These are phyloP conservation scores for Papiliotrema nemorosa DNA, from an alignment of 1,284 basidiomycete species.

Conservation along the genomic window DNA sequence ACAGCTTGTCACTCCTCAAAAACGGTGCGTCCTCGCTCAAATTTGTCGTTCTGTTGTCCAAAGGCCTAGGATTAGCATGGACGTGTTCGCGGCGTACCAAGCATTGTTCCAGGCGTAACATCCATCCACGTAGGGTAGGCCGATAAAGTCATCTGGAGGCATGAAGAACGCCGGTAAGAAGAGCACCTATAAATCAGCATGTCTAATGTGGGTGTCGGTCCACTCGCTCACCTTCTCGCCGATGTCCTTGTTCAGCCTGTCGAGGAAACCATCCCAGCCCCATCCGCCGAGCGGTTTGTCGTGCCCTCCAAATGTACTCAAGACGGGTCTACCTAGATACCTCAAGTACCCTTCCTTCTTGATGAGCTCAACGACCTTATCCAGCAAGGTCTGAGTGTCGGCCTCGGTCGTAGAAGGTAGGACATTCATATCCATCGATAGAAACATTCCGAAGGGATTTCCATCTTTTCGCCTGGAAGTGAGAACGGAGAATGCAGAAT, in stretches of 20 bases:
- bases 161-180: constrained; percentile 49
- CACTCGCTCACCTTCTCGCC: constrained; percentile 21
- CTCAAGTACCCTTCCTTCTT: constrained; percentile 6
- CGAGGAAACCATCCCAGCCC: constrained; percentile 39
- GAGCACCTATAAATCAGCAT: constrained; percentile 23
- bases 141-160: constrained; percentile 34
- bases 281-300: constrained; percentile 28
- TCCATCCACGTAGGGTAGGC: constrained; percentile 36
- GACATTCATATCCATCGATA: constrained; percentile 48
- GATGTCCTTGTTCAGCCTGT: constrained; percentile 17
- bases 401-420: constrained; percentile 21
- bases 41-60: constrained; percentile 22
- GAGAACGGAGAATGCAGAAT: constrained; percentile 30
- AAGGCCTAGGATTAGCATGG: constrained; percentile 27
- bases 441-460: constrained; percentile 30
- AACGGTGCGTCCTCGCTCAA: constrained; percentile 37
- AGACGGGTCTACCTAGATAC: constrained; percentile 24
- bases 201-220: background rate
- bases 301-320: constrained; percentile 45
- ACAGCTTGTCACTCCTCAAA: constrained; percentile 49
- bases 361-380: constrained; percentile 18
- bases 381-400: constrained; percentile 22
- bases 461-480: background rate
- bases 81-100: constrained; percentile 31
- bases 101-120: constrained; percentile 47